Base-by-base conservation (phyloP, 495 filamentous ascomycete genomes). In the Aspergillus panamensis region DNA sequence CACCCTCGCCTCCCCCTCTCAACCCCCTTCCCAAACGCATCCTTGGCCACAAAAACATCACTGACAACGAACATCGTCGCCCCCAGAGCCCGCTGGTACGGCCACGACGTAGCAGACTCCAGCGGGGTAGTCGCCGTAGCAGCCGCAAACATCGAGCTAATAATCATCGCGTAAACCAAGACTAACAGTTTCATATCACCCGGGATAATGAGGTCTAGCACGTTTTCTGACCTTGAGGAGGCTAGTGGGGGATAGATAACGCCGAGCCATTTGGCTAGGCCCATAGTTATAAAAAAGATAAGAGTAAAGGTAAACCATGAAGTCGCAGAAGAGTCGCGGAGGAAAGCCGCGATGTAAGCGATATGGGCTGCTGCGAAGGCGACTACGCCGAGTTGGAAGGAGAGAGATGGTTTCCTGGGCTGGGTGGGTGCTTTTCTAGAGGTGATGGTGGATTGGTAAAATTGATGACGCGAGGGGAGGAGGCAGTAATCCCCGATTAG, bases 351-450 rank as follows among this genome's bases (percentile, higher is more conserved):
- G 39, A 62, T 63, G 29, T 66, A 66, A 44, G 61, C 57, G 17
- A 66, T 58, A 45, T 66, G 63, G 49, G 63, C 63, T 13, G 58
- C 63, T 7, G 63, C 63, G 30, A 66, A 66, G 57, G 63, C 57
- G 32, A 66, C 47, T 25, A 66, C 57, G 7, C 63, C 63, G 16
- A 66, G 51, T 30, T 66, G 63, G 51, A 66, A 66, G 19, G 63
- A 63, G 48, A 61, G 29, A 2, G 63, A 65, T 47, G 59, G 44
- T 35, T 55, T 60, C 19, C 39, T 51, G 40, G 21, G n/a, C 19
- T 61, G 45, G 13, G 49, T 10, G 8, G 42, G 19, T 17, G 31
- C 21, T 58, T 48, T 16, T 20, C 33, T 21, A 25, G 39, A 3
- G 25, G 44, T 25, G 16, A 45, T 20, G 32, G 56, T n/a, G 33